phyloP scores from a whole-genome alignment of 2,329 filamentous ascomycete genomes.

The Arthrocladium fulminans region DNA sequence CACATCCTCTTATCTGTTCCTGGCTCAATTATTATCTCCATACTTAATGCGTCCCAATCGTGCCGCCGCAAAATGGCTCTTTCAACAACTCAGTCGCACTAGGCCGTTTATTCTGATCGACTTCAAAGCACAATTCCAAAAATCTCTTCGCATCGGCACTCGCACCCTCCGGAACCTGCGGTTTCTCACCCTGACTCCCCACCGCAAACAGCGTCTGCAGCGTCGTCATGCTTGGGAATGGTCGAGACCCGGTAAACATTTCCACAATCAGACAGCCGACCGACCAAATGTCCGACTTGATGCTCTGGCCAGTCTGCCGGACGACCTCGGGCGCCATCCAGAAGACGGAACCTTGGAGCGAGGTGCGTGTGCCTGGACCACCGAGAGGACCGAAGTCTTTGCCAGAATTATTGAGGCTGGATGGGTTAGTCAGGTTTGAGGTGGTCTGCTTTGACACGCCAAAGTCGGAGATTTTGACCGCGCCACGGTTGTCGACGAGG shows the following conservation, averaged over 20 bases:
- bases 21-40: neutral
- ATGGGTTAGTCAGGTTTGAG: slow-evolving; percentile 40
- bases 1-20: no score
- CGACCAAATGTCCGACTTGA: slow-evolving; percentile 98
- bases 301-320: slow-evolving; percentile 93
- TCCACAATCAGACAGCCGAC: slow-evolving; percentile 93
- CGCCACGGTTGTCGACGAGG: slow-evolving; percentile 96
- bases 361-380: slow-evolving; percentile 75
- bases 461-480: slow-evolving; percentile 98
- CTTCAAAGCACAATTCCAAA: slow-evolving; percentile 82
- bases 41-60: slow-evolving; percentile 38
- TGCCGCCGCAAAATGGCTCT: slow-evolving; percentile 54
- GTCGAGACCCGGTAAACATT: slow-evolving; percentile 97
- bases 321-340: slow-evolving; percentile 99
- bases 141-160: slow-evolving; percentile 78
- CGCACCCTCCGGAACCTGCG: slow-evolving; percentile 77
- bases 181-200: slow-evolving; percentile 74
- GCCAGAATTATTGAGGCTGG: slow-evolving; percentile 82
- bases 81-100: slow-evolving; percentile 83
- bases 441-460: slow-evolving; percentile 71
- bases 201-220: slow-evolving; percentile 99
- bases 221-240: slow-evolving; percentile 94
- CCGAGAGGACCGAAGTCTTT: slow-evolving; percentile 99
- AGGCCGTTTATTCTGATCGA: slow-evolving; percentile 85
- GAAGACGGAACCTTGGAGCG: slow-evolving; percentile 92